phyloP scores from a whole-genome alignment of 192 early-diverging fungal species.

The Coemansia sp. region DNA sequence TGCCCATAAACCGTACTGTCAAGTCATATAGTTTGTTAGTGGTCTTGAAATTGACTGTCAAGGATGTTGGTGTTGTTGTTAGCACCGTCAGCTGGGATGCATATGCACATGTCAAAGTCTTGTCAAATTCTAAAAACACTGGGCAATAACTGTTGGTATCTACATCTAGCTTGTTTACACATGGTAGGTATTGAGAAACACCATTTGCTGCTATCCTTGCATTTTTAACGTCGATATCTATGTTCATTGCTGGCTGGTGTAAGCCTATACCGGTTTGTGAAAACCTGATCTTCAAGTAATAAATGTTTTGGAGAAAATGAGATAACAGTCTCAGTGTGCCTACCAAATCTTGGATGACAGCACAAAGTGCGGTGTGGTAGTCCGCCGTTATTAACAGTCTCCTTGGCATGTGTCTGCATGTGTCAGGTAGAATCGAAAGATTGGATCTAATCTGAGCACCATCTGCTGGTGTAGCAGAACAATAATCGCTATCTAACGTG shows the following conservation, averaged over 20 bases:
- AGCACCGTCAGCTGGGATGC: not conserved
- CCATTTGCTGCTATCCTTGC: not conserved
- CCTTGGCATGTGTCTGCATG: not conserved
- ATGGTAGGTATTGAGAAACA: not conserved
- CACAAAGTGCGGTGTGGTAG: not conserved
- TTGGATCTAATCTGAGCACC: not conserved
- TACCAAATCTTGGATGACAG: not conserved
- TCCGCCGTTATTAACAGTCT: not conserved
- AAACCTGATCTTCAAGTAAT: not conserved
- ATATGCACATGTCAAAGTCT: not conserved
- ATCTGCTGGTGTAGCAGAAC: not conserved
- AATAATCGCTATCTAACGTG: not conserved
- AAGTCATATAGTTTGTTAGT: not conserved
- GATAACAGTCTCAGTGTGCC: not conserved
- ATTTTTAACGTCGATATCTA: not conserved
- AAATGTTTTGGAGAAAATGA: not conserved
- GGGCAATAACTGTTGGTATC: not conserved
- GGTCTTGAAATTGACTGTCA: not conserved
- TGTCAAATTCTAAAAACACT: conserved; percentile 1
- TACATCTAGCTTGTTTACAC: not conserved
- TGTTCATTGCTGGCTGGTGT: not conserved
- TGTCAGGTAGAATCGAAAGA: not conserved
- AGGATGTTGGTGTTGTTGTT: not conserved
- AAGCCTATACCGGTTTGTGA: not conserved
- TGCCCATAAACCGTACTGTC: not conserved